A percentile compares a stretch with the other conserved stretches of the same genome.
phyloP scores from a whole-genome alignment of 139 green algal genomes.

The Eudorina sp. region DNA sequence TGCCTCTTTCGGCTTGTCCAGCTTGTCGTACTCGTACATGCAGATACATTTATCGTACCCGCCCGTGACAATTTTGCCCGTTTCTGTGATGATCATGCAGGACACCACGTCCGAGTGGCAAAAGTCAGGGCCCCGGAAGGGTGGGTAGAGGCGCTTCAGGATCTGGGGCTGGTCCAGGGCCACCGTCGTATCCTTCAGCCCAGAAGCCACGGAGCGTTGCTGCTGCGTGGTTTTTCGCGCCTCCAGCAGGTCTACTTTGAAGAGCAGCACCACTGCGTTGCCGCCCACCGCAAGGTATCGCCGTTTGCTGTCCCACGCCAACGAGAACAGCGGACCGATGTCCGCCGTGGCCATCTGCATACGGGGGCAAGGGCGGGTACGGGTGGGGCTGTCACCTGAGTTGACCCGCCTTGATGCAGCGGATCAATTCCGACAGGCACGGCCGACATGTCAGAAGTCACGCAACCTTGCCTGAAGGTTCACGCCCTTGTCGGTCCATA shows the following conservation, averaged over 20 bases:
- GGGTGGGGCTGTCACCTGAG: no score
- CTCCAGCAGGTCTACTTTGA: conserved; percentile 68
- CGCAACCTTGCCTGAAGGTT: conserved; percentile 67
- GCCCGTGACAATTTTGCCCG: conserved; percentile 75
- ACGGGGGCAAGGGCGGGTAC: no score
- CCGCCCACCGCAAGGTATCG: conserved; percentile 69
- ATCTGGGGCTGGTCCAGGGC: conserved; percentile 58
- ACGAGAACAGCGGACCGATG: conserved; percentile 65
- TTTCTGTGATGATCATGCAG: conserved; percentile 75
- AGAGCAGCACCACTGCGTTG: conserved; percentile 69
- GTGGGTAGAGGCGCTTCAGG: conserved; percentile 60
- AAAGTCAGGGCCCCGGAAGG: conserved; percentile 65
- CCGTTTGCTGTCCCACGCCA: conserved; percentile 70
- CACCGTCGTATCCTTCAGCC: conserved; percentile 51
- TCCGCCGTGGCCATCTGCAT: conserved; percentile 58
- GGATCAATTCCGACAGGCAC: no score
- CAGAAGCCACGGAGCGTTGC: conserved; percentile 56
- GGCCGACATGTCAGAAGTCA: background rate
- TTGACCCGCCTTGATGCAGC: no score
- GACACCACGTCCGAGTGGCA: conserved; percentile 79
- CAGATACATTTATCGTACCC: conserved; percentile 78
- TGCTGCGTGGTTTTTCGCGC: conserved; percentile 64
- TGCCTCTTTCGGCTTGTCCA: conserved; percentile 69
- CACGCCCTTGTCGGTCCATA: conserved; percentile 78
- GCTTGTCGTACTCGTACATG: conserved; percentile 80